A percentile compares a stretch with the other conserved stretches of the same genome.
Evolutionary conservation across 345 rosid genomes (phyloP).

Genomic region (Zanthoxylum bungeanum): DNA sequence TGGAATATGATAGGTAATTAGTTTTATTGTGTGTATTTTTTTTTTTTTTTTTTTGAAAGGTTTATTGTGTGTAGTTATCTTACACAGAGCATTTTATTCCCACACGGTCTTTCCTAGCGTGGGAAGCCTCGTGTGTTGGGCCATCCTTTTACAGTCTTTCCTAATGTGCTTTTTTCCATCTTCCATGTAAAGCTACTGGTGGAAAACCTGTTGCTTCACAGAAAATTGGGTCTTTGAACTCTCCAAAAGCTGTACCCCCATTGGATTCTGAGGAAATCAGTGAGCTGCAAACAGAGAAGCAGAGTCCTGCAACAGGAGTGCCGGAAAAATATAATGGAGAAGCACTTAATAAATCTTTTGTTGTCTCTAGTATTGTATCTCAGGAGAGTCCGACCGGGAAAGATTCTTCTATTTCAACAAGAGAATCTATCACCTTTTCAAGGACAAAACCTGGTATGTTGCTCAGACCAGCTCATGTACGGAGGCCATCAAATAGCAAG

Average conservation of each 20-base stretch:
- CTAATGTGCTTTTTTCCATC: conserved; percentile 22
- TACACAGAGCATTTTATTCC: conserved; percentile 2
- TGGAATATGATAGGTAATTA: background rate
- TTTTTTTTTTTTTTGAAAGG: too few relatives aligned
- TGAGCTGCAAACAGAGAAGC: conserved; percentile 35
- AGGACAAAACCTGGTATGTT: conserved; percentile 92
- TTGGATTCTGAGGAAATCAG: conserved; percentile 32
- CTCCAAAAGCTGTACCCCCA: conserved; percentile 36
- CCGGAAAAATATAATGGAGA: conserved; percentile 43
- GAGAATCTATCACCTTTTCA: conserved; percentile 74
- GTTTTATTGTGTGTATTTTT: background rate
- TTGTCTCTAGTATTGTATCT: conserved; percentile 34
- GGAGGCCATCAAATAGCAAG: conserved; percentile 50
- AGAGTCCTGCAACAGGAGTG: conserved; percentile 23
- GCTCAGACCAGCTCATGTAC: conserved; percentile 78
- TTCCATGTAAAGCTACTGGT: conserved; percentile 52
- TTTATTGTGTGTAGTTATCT: background rate
- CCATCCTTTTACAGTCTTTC: too few relatives aligned
- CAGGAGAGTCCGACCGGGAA: conserved; percentile 45
- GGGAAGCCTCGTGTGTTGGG: too few relatives aligned
- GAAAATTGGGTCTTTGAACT: conserved; percentile 38
- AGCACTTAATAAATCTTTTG: conserved; percentile 38
- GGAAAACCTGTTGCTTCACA: conserved; percentile 57
- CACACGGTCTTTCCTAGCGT: conserved; percentile 23
- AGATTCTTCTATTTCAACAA: conserved; percentile 42